These are phyloP conservation scores for Curvularia spicifera DNA, from an alignment of 2,329 filamentous ascomycete species.

Conservation along the genomic window DNA sequence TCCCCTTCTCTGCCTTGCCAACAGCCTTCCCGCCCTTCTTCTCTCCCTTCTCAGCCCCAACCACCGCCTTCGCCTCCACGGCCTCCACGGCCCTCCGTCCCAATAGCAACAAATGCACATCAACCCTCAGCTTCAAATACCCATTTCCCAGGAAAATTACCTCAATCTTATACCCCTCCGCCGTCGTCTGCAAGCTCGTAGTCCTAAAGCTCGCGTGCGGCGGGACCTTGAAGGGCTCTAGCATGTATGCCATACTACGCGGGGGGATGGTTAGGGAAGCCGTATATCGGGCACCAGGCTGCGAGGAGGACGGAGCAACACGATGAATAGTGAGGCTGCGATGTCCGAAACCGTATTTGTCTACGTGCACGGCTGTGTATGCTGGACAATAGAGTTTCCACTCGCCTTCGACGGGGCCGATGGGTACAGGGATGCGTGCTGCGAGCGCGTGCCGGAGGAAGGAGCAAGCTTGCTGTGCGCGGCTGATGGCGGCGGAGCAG, in stretches of 20 bases:
- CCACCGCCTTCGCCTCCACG: neutral
- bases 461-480: neutral
- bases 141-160: constrained; percentile 41
- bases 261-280: constrained; percentile 39
- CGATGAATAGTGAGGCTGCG: constrained; percentile 34
- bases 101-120: constrained; percentile 36
- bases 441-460: constrained; percentile 28
- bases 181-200: constrained; percentile 26
- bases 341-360: constrained; percentile 38
- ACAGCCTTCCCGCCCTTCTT: neutral
- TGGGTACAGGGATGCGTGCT: constrained; percentile 34
- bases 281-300: constrained; percentile 21
- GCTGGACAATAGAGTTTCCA: constrained; percentile 40
- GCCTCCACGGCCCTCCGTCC: constrained; percentile 27
- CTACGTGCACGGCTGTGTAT: constrained; percentile 34
- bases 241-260: constrained; percentile 31
- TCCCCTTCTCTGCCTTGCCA: constrained; percentile 22
- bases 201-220: constrained; percentile 40
- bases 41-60: no score
- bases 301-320: constrained; percentile 5
- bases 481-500: constrained; percentile 10
- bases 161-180: constrained; percentile 36
- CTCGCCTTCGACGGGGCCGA: constrained; percentile 30
- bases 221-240: constrained; percentile 28
- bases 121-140: constrained; percentile 34